Base-by-base conservation (phyloP, 2,329 filamentous ascomycete species). In the Nannizziopsis arthrosporioides region DNA sequence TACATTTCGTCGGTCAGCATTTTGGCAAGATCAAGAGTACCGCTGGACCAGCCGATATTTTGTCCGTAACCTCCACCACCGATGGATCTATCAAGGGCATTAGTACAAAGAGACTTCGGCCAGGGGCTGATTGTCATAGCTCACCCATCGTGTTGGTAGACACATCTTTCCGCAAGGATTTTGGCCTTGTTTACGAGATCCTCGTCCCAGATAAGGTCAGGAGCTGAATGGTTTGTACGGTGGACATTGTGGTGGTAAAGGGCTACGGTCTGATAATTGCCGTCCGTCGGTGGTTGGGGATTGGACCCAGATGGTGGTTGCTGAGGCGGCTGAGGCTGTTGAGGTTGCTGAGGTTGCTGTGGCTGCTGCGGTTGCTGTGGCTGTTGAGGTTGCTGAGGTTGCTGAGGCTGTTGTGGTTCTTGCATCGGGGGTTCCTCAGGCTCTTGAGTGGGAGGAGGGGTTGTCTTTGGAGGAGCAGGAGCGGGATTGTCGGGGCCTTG, bases 1-100 rank as follows among this genome's bases (percentile, higher is more conserved):
- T 95, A 95, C 86, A 92, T 95, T 69, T 82, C 73, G 63, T 90
- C 77, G 59, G 81, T 85, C 62, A 90, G 81, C 56, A 83, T 80
- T 54, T 76, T 72, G 47, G 79, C 78, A 53, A 85, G 73, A 41
- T 80, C 75, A 51, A 65, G 67, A n/a, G 69, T 63, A 1, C 66
- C 60, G 51, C 77, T 73, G 55, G 81, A 73, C 52, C 82, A 81
- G 61, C 85, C 90, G 51, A 96, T 82, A 76, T 96, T 98, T 72
- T 98, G 92, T 54, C 92, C 92, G 61, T 92, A 93, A 39, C 75
- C 73, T 48, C 78, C 79, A 44, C 70, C 73, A 53, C 77, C 70
- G 19, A 44, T 11, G 32, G 19, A 34, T 5, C 6, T 40, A 34
- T 49, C 17, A 44, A 14, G 18, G 27, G 3, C 4, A 31, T 19